Evolutionary conservation across 2,329 filamentous ascomycete species (phyloP).

Genomic region (Stagonosporopsis tanaceti): DNA sequence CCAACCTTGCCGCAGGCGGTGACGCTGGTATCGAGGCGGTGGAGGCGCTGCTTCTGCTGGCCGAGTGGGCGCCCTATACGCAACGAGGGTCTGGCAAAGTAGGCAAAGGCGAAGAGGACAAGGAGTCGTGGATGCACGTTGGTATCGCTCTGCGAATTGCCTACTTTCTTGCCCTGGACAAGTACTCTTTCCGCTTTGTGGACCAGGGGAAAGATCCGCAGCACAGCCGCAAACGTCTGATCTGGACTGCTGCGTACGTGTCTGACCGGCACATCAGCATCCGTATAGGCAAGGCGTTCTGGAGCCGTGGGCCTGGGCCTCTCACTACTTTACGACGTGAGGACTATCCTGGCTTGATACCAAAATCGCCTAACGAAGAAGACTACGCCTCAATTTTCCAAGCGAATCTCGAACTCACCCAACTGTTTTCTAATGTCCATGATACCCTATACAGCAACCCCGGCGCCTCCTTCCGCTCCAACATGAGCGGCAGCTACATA

Average conservation of each 20-base stretch:
- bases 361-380: slow-evolving; percentile 66
- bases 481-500: slow-evolving; percentile 75
- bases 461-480: slow-evolving; percentile 72
- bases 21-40: slow-evolving; percentile 75
- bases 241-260: slow-evolving; percentile 67
- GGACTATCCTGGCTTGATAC: slow-evolving; percentile 72
- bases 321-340: slow-evolving; percentile 70
- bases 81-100: slow-evolving; percentile 68
- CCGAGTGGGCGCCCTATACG: slow-evolving; percentile 76
- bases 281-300: slow-evolving; percentile 75
- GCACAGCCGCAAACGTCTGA: slow-evolving; percentile 69
- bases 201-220: slow-evolving; percentile 65
- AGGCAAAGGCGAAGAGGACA: slow-evolving; percentile 75
- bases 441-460: slow-evolving; percentile 77
- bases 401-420: slow-evolving; percentile 74
- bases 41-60: slow-evolving; percentile 72
- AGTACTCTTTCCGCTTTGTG: slow-evolving; percentile 70
- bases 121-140: slow-evolving; percentile 80
- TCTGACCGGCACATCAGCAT: slow-evolving; percentile 66
- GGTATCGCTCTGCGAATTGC: slow-evolving; percentile 73
- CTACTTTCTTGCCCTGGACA: slow-evolving; percentile 74
- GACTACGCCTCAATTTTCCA: slow-evolving; percentile 75
- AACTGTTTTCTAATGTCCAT: slow-evolving; percentile 77
- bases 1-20: slow-evolving; percentile 70
- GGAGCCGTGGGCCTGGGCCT: slow-evolving; percentile 74